A percentile compares a stretch with the other conserved stretches of the same genome.
Evolutionary conservation across 176 grass and related monocot genomes (phyloP).

Genomic region (Guadua angustifolia): DNA sequence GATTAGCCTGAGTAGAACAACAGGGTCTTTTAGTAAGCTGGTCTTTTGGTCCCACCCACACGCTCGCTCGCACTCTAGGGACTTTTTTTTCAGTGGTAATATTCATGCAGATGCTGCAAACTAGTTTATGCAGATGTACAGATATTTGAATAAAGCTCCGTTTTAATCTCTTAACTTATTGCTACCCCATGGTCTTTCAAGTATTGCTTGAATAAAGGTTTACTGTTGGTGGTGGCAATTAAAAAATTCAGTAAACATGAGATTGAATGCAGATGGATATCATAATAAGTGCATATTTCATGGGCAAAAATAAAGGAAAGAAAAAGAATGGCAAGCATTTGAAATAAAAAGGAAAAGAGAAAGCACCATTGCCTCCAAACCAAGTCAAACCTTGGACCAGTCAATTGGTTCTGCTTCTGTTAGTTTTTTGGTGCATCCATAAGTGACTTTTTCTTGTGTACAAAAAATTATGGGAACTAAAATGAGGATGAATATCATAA

Average conservation of each 20-base stretch:
- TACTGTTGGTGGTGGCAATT: constrained; percentile 6
- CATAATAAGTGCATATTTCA: background rate
- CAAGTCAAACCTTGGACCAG: background rate
- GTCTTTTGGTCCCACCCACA: background rate
- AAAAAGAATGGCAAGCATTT: background rate
- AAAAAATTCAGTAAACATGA: background rate
- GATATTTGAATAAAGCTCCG: background rate
- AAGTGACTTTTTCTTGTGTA: background rate
- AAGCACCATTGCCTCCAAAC: background rate
- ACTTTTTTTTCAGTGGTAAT: background rate
- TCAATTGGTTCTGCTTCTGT: background rate
- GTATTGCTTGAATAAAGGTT: background rate
- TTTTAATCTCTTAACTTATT: background rate
- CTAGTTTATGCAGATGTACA: background rate
- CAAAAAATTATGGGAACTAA: background rate
- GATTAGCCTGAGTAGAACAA: background rate
- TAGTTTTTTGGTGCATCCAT: background rate
- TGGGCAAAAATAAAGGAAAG: background rate
- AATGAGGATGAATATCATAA: background rate
- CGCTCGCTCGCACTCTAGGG: background rate
- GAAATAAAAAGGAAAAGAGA: background rate
- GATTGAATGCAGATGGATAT: background rate
- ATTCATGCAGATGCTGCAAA: background rate
- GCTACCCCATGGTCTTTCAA: background rate
- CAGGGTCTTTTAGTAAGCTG: background rate